Percentiles rank a stretch among this genome's conserved stretches.
phyloP scores from a whole-genome alignment of 2,329 filamentous ascomycete genomes.

The Pseudogymnoascus sp. region DNA sequence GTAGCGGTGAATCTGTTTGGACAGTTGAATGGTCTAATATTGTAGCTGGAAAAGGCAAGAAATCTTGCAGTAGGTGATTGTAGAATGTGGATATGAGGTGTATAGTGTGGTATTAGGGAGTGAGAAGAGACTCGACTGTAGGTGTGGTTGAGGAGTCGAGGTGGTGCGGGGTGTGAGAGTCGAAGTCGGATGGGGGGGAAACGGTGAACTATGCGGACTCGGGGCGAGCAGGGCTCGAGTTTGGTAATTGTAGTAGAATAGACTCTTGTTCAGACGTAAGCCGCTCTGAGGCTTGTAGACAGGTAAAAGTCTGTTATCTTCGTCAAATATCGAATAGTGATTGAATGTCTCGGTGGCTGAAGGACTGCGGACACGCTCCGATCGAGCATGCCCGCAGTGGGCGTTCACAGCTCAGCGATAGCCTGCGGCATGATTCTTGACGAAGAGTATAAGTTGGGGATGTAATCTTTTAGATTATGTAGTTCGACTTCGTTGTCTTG shows the following conservation, averaged over 20 bases:
- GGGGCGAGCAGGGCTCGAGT: conserved; percentile 23
- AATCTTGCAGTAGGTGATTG: conserved; percentile 12
- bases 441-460: conserved; percentile 44
- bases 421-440: conserved; percentile 70
- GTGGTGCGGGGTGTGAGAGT: conserved; percentile 9
- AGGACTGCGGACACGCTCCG: conserved; percentile 66
- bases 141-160: conserved; percentile 10
- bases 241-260: background rate
- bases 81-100: conserved; percentile 14
- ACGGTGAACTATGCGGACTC: conserved; percentile 1
- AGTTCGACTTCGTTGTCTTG: conserved; percentile 63
- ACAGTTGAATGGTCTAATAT: background rate
- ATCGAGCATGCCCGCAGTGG: conserved; percentile 62
- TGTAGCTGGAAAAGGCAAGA: background rate
- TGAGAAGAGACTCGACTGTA: background rate
- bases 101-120: conserved; percentile 3
- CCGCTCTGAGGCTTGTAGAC: conserved; percentile 22
- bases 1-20: conserved; percentile 8
- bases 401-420: conserved; percentile 87
- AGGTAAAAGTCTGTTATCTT: conserved; percentile 53
- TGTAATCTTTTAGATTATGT: conserved; percentile 29
- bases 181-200: background rate
- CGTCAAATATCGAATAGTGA: conserved; percentile 57
- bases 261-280: conserved; percentile 8
- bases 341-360: conserved; percentile 73